These are phyloP conservation scores for Heritiera fomes DNA, from an alignment of 345 rosid species.

Conservation along the genomic window DNA sequence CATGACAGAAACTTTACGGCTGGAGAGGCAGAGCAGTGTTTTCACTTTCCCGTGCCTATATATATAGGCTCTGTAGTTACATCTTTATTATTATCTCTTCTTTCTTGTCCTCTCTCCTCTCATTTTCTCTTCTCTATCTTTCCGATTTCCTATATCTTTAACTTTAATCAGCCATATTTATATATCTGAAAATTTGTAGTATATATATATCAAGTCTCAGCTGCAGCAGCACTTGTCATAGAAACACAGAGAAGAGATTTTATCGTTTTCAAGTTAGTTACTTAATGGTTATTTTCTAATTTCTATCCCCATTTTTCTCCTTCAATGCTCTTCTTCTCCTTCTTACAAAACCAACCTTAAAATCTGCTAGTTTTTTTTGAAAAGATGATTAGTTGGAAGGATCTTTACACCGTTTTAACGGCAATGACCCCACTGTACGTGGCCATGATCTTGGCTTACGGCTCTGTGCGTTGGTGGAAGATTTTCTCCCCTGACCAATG, in stretches of 20 bases:
- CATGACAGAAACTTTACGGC: constrained; percentile 17
- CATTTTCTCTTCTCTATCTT: not conserved
- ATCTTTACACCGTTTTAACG: constrained; percentile 83
- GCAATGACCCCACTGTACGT: constrained; percentile 91
- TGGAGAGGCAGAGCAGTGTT: not conserved
- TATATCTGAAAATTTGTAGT: not conserved
- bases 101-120: constrained; percentile 10
- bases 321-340: not conserved
- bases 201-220: not conserved
- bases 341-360: not conserved
- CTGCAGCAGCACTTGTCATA: constrained; percentile 6
- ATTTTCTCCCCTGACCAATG: constrained; percentile 93
- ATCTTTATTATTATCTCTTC: not conserved
- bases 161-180: not conserved
- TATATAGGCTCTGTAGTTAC: too few species aligned
- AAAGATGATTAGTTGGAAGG: constrained; percentile 71
- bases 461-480: constrained; percentile 98
- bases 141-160: not conserved
- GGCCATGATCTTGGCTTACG: constrained; percentile 92
- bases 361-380: not conserved
- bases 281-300: constrained; percentile 38
- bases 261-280: constrained; percentile 26
- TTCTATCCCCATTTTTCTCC: constrained; percentile 34
- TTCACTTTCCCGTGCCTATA: not conserved
- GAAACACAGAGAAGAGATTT: not conserved